These are phyloP conservation scores for Venturia nashicola DNA, from an alignment of 2,329 filamentous ascomycete genomes.

Conservation along the genomic window DNA sequence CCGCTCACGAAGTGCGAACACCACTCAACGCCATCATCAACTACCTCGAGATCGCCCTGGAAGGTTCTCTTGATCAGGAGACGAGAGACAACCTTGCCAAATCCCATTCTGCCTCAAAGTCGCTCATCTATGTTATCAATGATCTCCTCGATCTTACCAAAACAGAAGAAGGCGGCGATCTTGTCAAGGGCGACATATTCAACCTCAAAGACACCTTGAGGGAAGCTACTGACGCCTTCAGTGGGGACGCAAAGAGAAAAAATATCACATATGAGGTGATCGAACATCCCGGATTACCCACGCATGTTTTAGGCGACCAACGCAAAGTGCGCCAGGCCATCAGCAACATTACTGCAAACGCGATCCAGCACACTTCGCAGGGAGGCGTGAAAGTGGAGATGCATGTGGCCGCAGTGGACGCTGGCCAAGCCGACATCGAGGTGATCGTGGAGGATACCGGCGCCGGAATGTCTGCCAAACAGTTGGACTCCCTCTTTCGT, in stretches of 20 bases:
- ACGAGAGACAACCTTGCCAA: conserved; percentile 73
- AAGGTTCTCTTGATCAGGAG: conserved; percentile 66
- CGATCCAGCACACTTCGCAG: conserved; percentile 60
- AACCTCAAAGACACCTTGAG: conserved; percentile 57
- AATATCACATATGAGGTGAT: conserved; percentile 56
- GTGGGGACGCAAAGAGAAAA: conserved; percentile 63
- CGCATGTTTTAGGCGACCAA: conserved; percentile 64
- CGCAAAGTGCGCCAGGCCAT: conserved; percentile 71
- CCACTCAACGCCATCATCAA: conserved; percentile 91
- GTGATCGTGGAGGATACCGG: conserved; percentile 68
- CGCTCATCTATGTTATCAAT: conserved; percentile 87
- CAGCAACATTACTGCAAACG: conserved; percentile 74
- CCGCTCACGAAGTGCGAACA: conserved; percentile 82
- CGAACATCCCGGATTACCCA: conserved; percentile 56
- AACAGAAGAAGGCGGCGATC: conserved; percentile 65
- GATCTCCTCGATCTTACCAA: conserved; percentile 82
- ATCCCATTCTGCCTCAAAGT: conserved; percentile 86
- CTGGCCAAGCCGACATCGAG: conserved; percentile 51
- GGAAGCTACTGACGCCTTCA: conserved; percentile 68
- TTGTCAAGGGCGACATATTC: conserved; percentile 72
- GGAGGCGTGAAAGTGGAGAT: conserved; percentile 62
- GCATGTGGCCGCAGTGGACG: conserved; percentile 41
- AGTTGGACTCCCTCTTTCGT: conserved; percentile 47
- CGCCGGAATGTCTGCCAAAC: conserved; percentile 45
- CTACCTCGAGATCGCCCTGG: conserved; percentile 80